Evolutionary conservation across 768 basidiomycete species (phyloP).

Genomic region (Panaeolus cyanescens): DNA sequence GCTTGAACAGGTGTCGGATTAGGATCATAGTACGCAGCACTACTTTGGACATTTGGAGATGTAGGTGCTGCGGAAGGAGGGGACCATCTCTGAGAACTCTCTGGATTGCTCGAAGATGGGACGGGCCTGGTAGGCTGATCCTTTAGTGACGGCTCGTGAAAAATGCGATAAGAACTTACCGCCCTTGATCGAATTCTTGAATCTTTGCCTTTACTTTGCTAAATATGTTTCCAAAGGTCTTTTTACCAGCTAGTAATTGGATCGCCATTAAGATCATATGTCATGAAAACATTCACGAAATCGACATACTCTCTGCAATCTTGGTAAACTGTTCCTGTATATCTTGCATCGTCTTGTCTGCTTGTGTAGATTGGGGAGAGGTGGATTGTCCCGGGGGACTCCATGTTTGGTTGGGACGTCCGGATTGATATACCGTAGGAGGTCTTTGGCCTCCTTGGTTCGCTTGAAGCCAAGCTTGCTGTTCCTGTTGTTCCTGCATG

Average conservation of each 20-base stretch:
- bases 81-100: not conserved
- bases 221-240: conserved; percentile 70
- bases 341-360: conserved; percentile 52
- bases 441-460: conserved; percentile 18
- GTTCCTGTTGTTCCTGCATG: conserved; percentile 57
- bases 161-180: conserved; percentile 22
- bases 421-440: conserved; percentile 12
- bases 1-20: conserved; percentile 19
- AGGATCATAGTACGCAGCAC: conserved; percentile 33
- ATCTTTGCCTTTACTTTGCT: conserved; percentile 84
- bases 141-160: not conserved
- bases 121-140: not conserved
- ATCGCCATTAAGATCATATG: not conserved
- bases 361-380: not conserved
- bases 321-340: conserved; percentile 75
- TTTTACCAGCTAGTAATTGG: conserved; percentile 63
- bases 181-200: conserved; percentile 71
- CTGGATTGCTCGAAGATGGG: not conserved
- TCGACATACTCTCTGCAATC: conserved; percentile 72
- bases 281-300: not conserved
- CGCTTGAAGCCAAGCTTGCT: conserved; percentile 30
- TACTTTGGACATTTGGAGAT: conserved; percentile 7
- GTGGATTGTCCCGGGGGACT: not conserved
- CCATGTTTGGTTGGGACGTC: conserved; percentile 8
- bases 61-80: conserved; percentile 2